Base-by-base conservation (phyloP, 192 early-diverging fungal species). In the Haplosporangium gracile region DNA sequence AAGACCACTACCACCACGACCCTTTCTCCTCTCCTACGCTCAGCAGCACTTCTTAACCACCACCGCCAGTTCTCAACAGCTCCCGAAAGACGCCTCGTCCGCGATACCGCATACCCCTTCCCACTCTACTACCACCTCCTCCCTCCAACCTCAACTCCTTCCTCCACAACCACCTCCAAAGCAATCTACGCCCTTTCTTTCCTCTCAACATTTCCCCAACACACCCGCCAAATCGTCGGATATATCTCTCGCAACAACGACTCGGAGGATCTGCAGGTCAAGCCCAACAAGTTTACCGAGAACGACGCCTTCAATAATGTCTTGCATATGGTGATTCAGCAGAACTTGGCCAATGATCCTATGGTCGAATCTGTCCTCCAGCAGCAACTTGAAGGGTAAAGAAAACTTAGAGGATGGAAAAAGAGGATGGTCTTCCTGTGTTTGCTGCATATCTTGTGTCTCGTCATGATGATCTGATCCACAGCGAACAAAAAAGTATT, bases 351-450 rank as follows among this genome's bases (percentile, higher is more conserved):
- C 0, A 34, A 86, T 39, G 84, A 86, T 74, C 78, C 71, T 4
- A 83, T 83, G 82, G 77, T 82, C 34, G 47, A 74, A 24, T 45
- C 42, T 0, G 78, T 86, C 6, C 60, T 86, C 26, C 78, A 81
- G 71, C 74, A 81, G 45, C 84, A 86, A 34, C 71, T 77, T 20
- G 84, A 86, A 81, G 84, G 83, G 83, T 85, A 85, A 80, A 6
- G 24, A 51, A 29, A 38, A n/a, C 18, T 24, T 32, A 69, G 51
- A 75, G 8, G 36, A 45, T 13, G 0, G 9, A 15, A 11, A 11
- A 15, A 45, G 9, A 0, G 1, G 15, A 34, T 1, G 32, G 57
- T 57, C 73, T 10, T 20, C 16, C 6, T 26, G 22, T 38, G 4
- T 76, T 57, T 39, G 24, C 49, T 63, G 26, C 63, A 18, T 51